Evolutionary conservation across 2,329 filamentous ascomycete species (phyloP), one percentile per base, ranked within the genome.

Genomic region (Talaromyces verruculosus): DNA sequence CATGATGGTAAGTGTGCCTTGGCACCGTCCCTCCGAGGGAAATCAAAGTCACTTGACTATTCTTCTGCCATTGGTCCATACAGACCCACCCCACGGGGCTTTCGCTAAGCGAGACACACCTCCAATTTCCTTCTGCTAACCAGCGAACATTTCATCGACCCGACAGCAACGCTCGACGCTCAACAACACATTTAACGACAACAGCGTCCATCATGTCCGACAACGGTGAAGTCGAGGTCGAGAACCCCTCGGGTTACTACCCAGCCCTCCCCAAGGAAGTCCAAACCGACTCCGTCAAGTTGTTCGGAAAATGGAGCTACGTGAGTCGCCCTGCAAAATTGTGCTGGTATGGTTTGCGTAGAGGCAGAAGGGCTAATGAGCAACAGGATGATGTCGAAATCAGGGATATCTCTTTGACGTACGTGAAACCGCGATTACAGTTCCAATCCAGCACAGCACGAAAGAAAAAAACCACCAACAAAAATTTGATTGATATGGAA

Each of bases 361-460:
- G 65, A 63, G 25, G 49, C 53, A 37, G 45, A 30, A 15, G 25
- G 28, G 19, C 61, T 67, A 43, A 67, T 35, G 13, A 41, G 7
- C 55, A 61, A 39, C 57, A 67, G 65, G 95, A 95, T 82, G 92
- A 98, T 89, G 94, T 99, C 80, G 95, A 99, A 88, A 95, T 99
- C 84, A 90, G 94, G 84, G 95, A 99, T 83, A 98, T 99, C 86
- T 99, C 95, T 79, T 88, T 99, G 86, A 98, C 94, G 95, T 99
- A 96, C 86, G 92, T 82, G 76, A 35, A 53, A 47, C 37, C 15
- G 53, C 35, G 37, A 63, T 63, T 13, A 22, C 57, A 64, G n/a
- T 19, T 33, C 19, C 39, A 45, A 63, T 55, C n/a, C 65, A 28
- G 33, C 51, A 33, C 28, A n/a, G 28, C 25, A 33, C 25, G 30